A percentile compares a stretch with the other conserved stretches of the same genome.
Evolutionary conservation across 768 basidiomycete genomes (phyloP).

Genomic region (Suillus fuscotomentosus): DNA sequence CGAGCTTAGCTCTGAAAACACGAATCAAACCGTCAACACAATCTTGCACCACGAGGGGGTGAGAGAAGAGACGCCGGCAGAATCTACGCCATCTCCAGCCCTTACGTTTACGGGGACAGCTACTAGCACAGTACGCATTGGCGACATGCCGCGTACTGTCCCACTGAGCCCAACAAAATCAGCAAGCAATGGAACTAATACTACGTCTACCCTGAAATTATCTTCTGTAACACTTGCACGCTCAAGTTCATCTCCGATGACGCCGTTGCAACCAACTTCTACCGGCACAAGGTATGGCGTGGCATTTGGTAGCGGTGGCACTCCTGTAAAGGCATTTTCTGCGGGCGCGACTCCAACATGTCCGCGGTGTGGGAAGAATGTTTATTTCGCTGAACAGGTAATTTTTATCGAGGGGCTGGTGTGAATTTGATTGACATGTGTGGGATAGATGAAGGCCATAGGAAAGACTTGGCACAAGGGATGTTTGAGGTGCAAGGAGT

Average conservation of each 20-base stretch:
- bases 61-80: slow-evolving; percentile 22
- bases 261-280: slow-evolving; percentile 39
- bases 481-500: slow-evolving; percentile 77
- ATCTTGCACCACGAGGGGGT: slow-evolving; percentile 20
- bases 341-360: slow-evolving; percentile 58
- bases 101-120: slow-evolving; percentile 27
- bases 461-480: slow-evolving; percentile 79
- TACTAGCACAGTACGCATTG: slow-evolving; percentile 47
- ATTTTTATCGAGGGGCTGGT: neutral
- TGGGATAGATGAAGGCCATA: slow-evolving; percentile 67
- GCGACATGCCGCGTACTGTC: slow-evolving; percentile 52
- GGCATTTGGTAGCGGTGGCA: slow-evolving; percentile 45
- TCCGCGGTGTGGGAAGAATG: slow-evolving; percentile 68
- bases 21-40: slow-evolving; percentile 8
- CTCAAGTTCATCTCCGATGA: slow-evolving; percentile 2
- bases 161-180: slow-evolving; percentile 42
- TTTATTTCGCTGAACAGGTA: slow-evolving; percentile 87
- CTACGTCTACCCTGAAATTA: slow-evolving; percentile 8
- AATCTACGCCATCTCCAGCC: slow-evolving; percentile 13
- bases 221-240: slow-evolving; percentile 6
- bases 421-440: slow-evolving; percentile 7
- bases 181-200: neutral
- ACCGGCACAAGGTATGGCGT: slow-evolving; percentile 71
- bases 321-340: slow-evolving; percentile 40
- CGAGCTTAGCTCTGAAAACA: slow-evolving; percentile 21